A percentile compares a stretch with the other conserved stretches of the same genome.
phyloP scores from a whole-genome alignment of 2,329 filamentous ascomycete genomes.

The Trichoderma koningiopsis region DNA sequence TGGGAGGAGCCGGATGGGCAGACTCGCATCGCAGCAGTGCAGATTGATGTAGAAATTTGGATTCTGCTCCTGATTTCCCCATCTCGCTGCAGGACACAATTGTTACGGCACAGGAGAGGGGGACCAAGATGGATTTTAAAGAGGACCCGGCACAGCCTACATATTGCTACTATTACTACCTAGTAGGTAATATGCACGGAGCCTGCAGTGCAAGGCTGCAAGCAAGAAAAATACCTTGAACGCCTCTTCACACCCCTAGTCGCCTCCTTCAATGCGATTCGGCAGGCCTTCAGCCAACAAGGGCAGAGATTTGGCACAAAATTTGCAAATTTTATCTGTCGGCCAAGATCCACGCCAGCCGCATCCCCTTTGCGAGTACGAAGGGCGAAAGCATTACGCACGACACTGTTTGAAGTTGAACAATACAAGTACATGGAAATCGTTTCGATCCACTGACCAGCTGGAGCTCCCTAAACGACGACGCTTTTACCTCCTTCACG shows the following conservation, averaged over 20 bases:
- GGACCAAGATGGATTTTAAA: background rate
- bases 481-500: background rate
- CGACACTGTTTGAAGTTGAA: background rate
- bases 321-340: slow-evolving; percentile 23
- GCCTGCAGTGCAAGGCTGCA: slow-evolving; percentile 25
- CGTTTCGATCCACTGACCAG: background rate
- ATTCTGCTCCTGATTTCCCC: background rate
- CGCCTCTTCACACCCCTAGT: slow-evolving; percentile 11
- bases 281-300: slow-evolving; percentile 14
- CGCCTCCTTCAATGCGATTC: slow-evolving; percentile 23
- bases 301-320: slow-evolving; percentile 11
- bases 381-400: slow-evolving; percentile 1
- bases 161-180: background rate
- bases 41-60: background rate
- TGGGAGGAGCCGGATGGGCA: slow-evolving; percentile 16
- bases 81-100: slow-evolving; percentile 3
- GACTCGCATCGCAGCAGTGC: slow-evolving; percentile 5
- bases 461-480: background rate
- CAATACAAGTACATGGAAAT: background rate
- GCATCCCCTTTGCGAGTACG: slow-evolving; percentile 6
- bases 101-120: background rate
- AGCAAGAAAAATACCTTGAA: slow-evolving; percentile 25
- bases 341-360: background rate
- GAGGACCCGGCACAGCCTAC: slow-evolving; percentile 7
- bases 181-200: slow-evolving; percentile 5